phyloP scores from a whole-genome alignment of 148 eudicot genomes.

The Amaranthus hypochondriacus region DNA sequence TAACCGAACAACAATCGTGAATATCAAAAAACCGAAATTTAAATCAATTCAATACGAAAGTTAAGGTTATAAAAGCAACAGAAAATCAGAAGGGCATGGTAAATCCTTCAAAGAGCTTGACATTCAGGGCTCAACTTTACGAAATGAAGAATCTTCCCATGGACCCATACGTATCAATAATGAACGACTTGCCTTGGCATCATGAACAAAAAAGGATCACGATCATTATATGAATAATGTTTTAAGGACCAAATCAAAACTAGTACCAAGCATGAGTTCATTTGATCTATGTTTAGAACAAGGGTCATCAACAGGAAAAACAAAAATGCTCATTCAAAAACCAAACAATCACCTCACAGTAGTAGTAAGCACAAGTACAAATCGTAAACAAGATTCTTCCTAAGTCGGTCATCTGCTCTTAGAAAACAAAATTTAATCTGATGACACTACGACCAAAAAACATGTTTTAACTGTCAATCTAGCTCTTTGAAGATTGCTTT shows the following conservation, averaged over 20 bases:
- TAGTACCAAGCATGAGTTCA: neutral
- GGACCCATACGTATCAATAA: too few relatives aligned
- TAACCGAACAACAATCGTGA: too few relatives aligned
- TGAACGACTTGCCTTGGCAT: too few relatives aligned
- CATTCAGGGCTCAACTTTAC: too few relatives aligned
- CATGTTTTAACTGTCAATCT: conserved; percentile 16
- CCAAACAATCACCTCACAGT: conserved; percentile 19
- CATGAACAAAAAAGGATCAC: neutral
- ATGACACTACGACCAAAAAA: neutral
- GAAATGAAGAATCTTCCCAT: too few relatives aligned
- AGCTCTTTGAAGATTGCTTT: conserved; percentile 36
- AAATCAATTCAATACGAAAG: too few relatives aligned
- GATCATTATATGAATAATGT: neutral
- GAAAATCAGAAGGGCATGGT: too few relatives aligned
- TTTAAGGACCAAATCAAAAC: neutral
- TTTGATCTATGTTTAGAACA: neutral
- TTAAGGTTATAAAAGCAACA: too few relatives aligned
- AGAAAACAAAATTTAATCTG: neutral
- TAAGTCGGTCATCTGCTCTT: conserved; percentile 13
- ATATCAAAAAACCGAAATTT: too few relatives aligned
- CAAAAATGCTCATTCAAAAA: conserved; percentile 33
- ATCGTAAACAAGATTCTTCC: conserved; percentile 18
- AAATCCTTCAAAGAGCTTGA: too few relatives aligned
- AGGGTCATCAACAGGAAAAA: conserved; percentile 4
- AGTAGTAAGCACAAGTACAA: conserved; percentile 23